Conservation (phyloP, 176 grass and related monocot genomes). For the Zoysia japonica region DNA sequence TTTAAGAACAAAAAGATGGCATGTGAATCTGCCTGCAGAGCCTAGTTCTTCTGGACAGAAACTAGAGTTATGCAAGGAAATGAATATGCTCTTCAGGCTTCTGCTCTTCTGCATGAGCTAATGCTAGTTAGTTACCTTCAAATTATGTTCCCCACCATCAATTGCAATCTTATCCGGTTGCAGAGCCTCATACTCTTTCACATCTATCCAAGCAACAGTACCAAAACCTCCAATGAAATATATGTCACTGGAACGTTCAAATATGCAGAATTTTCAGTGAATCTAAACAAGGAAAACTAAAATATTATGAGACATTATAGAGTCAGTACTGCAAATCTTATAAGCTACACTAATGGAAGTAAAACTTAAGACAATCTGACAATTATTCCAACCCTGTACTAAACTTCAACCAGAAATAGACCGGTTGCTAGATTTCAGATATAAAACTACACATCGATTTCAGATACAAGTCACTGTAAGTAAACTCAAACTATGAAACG, state of each 20-base stretch:
- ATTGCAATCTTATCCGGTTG: conserved; percentile 79
- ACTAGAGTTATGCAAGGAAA: neutral
- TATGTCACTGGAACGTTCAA: conserved; percentile 57
- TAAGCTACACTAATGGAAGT: neutral
- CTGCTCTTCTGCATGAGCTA: neutral
- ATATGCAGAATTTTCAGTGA: neutral
- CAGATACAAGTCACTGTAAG: neutral
- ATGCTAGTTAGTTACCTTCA: conserved; percentile 49
- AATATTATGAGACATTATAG: neutral
- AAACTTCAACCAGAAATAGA: neutral
- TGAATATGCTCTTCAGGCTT: neutral
- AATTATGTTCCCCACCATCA: conserved; percentile 71
- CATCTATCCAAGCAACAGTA: conserved; percentile 85
- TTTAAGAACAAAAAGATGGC: neutral
- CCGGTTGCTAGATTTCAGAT: neutral
- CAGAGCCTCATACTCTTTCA: conserved; percentile 63
- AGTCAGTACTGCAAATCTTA: neutral
- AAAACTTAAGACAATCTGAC: neutral
- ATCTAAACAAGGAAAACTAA: neutral
- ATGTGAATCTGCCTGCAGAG: neutral
- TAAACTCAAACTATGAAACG: conserved; percentile 12
- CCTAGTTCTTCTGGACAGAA: neutral
- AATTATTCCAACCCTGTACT: neutral
- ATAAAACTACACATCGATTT: neutral
- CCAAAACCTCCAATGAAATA: conserved; percentile 96